Evolutionary conservation across 768 basidiomycete genomes (phyloP).

Genomic region (Coprinopsis strossmayeri): DNA sequence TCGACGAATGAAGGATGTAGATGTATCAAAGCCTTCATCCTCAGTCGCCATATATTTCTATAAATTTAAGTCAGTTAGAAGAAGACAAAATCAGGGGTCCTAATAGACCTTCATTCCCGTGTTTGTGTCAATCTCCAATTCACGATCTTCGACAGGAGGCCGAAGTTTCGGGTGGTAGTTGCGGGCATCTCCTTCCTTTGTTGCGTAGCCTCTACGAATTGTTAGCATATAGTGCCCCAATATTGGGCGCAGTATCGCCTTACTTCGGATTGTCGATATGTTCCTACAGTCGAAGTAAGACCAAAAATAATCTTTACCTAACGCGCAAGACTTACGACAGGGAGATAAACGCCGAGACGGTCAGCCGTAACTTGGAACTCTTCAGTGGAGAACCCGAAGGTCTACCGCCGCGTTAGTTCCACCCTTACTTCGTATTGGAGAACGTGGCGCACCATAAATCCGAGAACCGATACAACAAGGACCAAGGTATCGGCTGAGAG

Average conservation of each 20-base stretch:
- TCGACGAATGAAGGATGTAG: constrained; percentile 59
- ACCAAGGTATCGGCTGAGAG: constrained; percentile 59
- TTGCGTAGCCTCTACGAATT: constrained; percentile 54
- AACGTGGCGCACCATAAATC: constrained; percentile 39
- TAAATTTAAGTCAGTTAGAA: not conserved
- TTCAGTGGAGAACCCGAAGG: constrained; percentile 56
- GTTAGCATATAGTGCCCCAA: not conserved
- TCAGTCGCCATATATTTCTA: constrained; percentile 79
- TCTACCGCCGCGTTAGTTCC: constrained; percentile 24
- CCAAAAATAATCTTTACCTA: not conserved
- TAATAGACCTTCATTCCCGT: constrained; percentile 81
- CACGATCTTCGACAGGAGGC: constrained; percentile 63
- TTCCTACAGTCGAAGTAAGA: constrained; percentile 29
- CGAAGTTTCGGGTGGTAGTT: constrained; percentile 65
- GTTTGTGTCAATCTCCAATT: constrained; percentile 68
- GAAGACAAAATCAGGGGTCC: not conserved
- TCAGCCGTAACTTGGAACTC: constrained; percentile 71
- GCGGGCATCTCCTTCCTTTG: constrained; percentile 65
- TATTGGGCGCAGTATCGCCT: constrained; percentile 3
- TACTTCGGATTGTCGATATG: constrained; percentile 79
- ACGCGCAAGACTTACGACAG: constrained; percentile 38
- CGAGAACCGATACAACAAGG: constrained; percentile 49
- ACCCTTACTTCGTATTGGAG: not conserved
- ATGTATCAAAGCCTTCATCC: constrained; percentile 66
- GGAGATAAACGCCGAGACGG: constrained; percentile 71